These are phyloP conservation scores for Biscogniauxia marginata DNA, from an alignment of 2,329 filamentous ascomycete genomes.

Conservation along the genomic window DNA sequence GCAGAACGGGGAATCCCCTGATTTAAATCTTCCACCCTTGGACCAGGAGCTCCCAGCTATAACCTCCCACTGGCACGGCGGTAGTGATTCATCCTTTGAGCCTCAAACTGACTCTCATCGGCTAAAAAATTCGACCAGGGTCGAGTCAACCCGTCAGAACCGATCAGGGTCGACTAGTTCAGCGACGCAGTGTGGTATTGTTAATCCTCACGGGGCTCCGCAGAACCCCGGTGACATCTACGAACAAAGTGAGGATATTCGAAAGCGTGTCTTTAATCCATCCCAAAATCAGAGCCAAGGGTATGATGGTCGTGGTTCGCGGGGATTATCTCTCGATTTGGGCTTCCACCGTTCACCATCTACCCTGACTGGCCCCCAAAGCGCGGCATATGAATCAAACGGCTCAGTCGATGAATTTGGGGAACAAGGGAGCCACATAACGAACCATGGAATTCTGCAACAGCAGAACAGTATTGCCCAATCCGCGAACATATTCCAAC, in stretches of 20 bases:
- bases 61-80: slow-evolving; percentile 12
- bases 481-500: slow-evolving; percentile 10
- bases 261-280: slow-evolving; percentile 24
- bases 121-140: slow-evolving; percentile 13
- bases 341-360: slow-evolving; percentile 9
- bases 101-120: slow-evolving; percentile 13
- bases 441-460: slow-evolving; percentile 12
- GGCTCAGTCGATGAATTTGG: slow-evolving; percentile 20
- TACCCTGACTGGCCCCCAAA: slow-evolving; percentile 11
- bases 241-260: slow-evolving; percentile 31
- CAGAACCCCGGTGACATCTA: slow-evolving; percentile 36
- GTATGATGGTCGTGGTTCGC: slow-evolving; percentile 17
- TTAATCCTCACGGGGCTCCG: slow-evolving; percentile 33
- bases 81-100: slow-evolving; percentile 13
- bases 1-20: slow-evolving; percentile 30
- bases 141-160: slow-evolving; percentile 13
- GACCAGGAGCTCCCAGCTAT: slow-evolving; percentile 22
- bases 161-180: slow-evolving; percentile 21
- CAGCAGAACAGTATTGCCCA: slow-evolving; percentile 15
- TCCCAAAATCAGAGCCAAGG: slow-evolving; percentile 16
- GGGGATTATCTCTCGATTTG: slow-evolving; percentile 10
- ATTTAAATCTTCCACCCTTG: slow-evolving; percentile 27
- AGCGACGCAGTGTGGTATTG: slow-evolving; percentile 14
- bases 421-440: slow-evolving; percentile 12
- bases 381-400: slow-evolving; percentile 20